These are phyloP conservation scores for Mrakiaceae sp. DNA, from an alignment of 1,284 basidiomycete species.

Conservation along the genomic window DNA sequence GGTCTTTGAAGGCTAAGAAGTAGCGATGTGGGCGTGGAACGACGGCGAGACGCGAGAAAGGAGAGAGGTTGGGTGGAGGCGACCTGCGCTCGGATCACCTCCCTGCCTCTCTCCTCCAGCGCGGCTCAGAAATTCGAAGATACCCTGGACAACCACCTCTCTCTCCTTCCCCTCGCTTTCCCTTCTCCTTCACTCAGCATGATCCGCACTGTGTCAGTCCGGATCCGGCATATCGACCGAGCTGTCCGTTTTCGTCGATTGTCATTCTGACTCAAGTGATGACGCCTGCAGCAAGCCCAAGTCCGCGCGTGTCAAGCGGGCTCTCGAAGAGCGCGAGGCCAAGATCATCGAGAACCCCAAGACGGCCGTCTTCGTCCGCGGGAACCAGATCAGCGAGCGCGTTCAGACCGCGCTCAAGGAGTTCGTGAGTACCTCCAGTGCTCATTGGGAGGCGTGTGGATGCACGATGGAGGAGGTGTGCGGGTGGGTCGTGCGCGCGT, in stretches of 20 bases:
- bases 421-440: constrained; percentile 47
- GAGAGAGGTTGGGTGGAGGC: not conserved
- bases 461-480: not conserved
- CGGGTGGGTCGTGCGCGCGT: not conserved
- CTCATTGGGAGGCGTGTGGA: constrained; percentile 2
- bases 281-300: constrained; percentile 64
- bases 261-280: no score
- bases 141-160: not conserved
- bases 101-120: not conserved
- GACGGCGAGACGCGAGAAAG: not conserved
- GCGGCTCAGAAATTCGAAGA: not conserved
- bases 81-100: not conserved
- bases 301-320: constrained; percentile 95
- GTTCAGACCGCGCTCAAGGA: constrained; percentile 77
- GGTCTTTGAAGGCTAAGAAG: no score
- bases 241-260: no score
- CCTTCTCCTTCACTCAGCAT: not conserved
- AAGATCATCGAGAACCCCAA: constrained; percentile 79
- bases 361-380: constrained; percentile 79
- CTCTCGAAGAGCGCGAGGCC: constrained; percentile 71
- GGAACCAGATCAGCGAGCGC: constrained; percentile 70
- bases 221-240: no score
- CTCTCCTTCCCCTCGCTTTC: not conserved
- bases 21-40: not conserved
- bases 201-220: not conserved